Conservation (phyloP, 768 basidiomycete species). For the Pisolithus orientalis region DNA sequence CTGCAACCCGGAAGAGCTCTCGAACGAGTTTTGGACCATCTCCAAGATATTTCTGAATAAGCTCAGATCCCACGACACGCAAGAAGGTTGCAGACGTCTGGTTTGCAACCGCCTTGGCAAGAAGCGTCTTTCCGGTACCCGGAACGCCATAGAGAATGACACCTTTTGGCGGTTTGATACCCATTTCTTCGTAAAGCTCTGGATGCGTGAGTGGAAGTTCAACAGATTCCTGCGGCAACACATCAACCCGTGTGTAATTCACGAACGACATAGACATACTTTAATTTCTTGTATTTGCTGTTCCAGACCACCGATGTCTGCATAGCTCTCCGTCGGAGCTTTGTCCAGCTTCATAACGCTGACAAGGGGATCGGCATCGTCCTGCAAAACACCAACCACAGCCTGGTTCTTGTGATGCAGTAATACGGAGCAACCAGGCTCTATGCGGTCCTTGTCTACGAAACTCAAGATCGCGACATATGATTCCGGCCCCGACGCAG, state of each 20-base stretch:
- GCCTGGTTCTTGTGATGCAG: conserved; percentile 95
- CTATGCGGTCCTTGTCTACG: conserved; percentile 96
- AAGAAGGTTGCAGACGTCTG: conserved; percentile 98
- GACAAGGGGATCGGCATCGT: conserved; percentile 93
- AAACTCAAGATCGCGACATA: conserved; percentile 98
- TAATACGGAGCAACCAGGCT: conserved; percentile 92
- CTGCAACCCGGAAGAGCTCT: conserved; percentile 94
- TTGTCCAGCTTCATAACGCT: conserved; percentile 99
- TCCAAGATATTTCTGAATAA: conserved; percentile 99
- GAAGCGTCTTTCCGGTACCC: conserved; percentile 95
- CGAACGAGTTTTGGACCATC: conserved; percentile 98
- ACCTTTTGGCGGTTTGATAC: conserved; percentile 98
- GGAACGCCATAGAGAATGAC: conserved; percentile 99
- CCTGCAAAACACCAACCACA: conserved; percentile 91
- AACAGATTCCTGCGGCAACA: conserved; percentile 74
- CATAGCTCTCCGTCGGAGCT: conserved; percentile 97
- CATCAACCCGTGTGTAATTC: not conserved
- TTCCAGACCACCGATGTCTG: conserved; percentile 96
- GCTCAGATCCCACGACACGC: conserved; percentile 94
- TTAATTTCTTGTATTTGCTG: conserved; percentile 99
- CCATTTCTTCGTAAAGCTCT: conserved; percentile 99
- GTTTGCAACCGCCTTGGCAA: conserved; percentile 97
- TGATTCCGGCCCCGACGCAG: conserved; percentile 90
- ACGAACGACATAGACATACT: conserved; percentile 35
- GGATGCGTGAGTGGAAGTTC: conserved; percentile 97